Conservation (phyloP, 108 stramenopile genomes). For the Discostella stelligeroides region DNA sequence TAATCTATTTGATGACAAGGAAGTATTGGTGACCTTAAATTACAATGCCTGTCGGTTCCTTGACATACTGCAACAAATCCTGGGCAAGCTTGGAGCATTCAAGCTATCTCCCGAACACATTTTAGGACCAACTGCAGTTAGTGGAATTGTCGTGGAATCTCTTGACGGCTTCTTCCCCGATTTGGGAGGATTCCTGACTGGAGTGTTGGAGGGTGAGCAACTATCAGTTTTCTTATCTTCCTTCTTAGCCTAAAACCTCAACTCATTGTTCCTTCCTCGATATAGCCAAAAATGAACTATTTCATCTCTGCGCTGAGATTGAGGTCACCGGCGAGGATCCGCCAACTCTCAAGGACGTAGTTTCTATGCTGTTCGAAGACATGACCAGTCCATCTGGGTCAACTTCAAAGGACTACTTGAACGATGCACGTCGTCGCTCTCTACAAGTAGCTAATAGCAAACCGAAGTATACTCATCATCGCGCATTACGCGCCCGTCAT, state of each 20-base stretch:
- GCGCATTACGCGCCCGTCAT: constrained; percentile 18
- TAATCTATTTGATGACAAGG: constrained; percentile 17
- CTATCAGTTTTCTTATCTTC: too few relatives aligned
- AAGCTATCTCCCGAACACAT: constrained; percentile 21
- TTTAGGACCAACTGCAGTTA: constrained; percentile 5
- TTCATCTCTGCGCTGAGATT: constrained; percentile 27
- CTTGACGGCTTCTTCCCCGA: constrained; percentile 22
- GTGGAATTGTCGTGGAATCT: constrained; percentile 1
- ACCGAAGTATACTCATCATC: constrained; percentile 8
- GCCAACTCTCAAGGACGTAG: constrained; percentile 26
- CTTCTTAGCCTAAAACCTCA: too few relatives aligned
- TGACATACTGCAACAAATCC: constrained; percentile 12
- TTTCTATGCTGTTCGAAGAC: constrained; percentile 25
- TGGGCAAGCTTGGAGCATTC: constrained; percentile 21
- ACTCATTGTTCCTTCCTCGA: too few relatives aligned
- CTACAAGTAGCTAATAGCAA: too few relatives aligned
- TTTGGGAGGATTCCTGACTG: constrained; percentile 12
- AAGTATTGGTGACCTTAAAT: constrained; percentile 17
- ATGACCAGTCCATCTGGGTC: neutral
- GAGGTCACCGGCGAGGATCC: constrained; percentile 16
- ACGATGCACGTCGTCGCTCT: neutral
- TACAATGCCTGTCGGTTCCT: constrained; percentile 23
- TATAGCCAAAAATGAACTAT: constrained; percentile 36
- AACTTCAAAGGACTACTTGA: neutral
- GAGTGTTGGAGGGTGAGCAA: constrained; percentile 28